phyloP scores from a whole-genome alignment of 768 basidiomycete species.

The Mycena haematopus region DNA sequence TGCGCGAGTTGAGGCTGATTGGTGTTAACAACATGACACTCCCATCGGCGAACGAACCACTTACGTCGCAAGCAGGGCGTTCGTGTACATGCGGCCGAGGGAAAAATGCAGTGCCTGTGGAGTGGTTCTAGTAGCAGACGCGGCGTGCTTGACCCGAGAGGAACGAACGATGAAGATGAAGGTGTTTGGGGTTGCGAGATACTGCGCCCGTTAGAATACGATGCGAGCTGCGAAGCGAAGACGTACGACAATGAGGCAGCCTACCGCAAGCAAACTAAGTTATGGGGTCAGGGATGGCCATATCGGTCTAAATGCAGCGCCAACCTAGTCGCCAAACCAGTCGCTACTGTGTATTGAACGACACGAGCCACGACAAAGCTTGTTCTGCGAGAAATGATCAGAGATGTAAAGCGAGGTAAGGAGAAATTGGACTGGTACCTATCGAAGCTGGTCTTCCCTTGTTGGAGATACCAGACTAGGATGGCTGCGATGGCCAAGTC shows the following conservation, averaged over 20 bases:
- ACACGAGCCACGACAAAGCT: conserved; percentile 27
- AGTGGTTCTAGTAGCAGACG: background rate
- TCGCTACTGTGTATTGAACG: conserved; percentile 33
- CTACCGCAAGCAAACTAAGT: conserved; percentile 21
- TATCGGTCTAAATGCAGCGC: background rate
- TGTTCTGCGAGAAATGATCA: conserved; percentile 17
- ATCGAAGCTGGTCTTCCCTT: conserved; percentile 11
- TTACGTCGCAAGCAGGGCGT: conserved; percentile 34
- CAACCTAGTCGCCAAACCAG: conserved; percentile 34
- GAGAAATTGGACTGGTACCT: background rate
- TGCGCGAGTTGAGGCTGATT: conserved; percentile 18
- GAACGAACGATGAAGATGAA: conserved; percentile 33
- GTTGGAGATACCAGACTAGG: conserved; percentile 18
- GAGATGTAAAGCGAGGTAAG: background rate
- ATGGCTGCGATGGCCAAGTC: conserved; percentile 22
- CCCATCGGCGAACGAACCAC: background rate
- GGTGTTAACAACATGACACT: background rate
- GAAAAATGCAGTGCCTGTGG: conserved; percentile 36
- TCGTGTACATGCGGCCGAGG: conserved; percentile 35
- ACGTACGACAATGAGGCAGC: conserved; percentile 21
- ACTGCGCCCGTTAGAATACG: conserved; percentile 15
- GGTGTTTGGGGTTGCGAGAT: conserved; percentile 26
- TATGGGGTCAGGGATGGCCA: background rate
- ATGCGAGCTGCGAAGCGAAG: background rate
- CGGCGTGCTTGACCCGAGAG: background rate